Conservation (phyloP, 257 asterid species). For the Solanum habrochaites region DNA sequence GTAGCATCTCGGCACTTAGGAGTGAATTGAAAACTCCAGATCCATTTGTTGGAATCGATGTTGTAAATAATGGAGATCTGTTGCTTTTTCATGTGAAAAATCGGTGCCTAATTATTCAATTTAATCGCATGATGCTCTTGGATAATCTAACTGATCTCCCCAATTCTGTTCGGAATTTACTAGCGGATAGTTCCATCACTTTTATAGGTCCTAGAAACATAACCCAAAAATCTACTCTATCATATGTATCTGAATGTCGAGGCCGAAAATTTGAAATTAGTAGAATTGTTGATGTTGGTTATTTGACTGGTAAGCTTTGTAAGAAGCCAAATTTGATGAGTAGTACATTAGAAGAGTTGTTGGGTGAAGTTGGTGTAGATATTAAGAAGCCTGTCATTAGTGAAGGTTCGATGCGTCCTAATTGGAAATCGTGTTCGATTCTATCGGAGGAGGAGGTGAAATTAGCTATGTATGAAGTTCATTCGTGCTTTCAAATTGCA, state of each 20-base stretch:
- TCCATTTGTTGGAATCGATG: background rate
- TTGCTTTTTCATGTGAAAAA: background rate
- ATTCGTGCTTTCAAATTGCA: background rate
- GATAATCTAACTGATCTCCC: background rate
- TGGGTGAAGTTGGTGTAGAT: background rate
- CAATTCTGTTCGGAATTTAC: background rate
- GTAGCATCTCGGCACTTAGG: background rate
- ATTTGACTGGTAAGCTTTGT: background rate
- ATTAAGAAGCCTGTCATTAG: background rate
- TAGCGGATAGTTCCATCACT: background rate
- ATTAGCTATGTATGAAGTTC: background rate
- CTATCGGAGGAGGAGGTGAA: background rate
- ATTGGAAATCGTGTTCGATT: background rate
- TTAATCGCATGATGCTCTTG: background rate
- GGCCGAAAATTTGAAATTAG: fast-evolving
- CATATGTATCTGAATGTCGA: too few relatives aligned
- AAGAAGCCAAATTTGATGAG: background rate
- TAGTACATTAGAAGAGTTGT: background rate
- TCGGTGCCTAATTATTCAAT: background rate
- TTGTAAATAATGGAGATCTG: background rate
- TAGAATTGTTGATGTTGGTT: background rate
- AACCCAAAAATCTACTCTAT: background rate
- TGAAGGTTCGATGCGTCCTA: background rate
- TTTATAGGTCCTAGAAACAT: background rate
- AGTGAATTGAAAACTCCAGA: background rate